phyloP scores from a whole-genome alignment of 106 monocot genomes.

The Vanilla planifolia region DNA sequence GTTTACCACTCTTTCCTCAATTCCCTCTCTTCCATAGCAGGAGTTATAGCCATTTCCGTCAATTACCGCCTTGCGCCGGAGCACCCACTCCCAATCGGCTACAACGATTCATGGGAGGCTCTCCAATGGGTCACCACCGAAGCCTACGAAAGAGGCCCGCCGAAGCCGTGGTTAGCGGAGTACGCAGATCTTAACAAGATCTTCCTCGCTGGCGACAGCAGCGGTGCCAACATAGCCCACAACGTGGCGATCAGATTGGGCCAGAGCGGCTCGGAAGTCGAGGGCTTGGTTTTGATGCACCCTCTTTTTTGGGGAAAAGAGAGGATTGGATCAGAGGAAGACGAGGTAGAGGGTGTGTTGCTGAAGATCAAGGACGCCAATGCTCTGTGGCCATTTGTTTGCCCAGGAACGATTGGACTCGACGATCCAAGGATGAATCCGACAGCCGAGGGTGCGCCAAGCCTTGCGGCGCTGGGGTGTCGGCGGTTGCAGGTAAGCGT shows the following conservation, averaged over 20 bases:
- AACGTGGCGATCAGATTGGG: slow-evolving; percentile 9
- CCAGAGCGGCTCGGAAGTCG: neutral
- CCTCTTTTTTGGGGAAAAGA: slow-evolving; percentile 4
- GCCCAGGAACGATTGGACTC: neutral
- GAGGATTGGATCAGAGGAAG: neutral
- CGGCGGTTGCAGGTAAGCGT: neutral
- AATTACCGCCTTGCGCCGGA: too few relatives aligned
- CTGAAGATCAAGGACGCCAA: neutral
- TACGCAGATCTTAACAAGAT: slow-evolving; percentile 23
- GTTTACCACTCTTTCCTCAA: too few relatives aligned
- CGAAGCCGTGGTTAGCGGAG: too few relatives aligned
- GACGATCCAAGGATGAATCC: neutral
- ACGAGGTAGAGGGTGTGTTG: neutral
- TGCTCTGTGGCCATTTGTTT: neutral
- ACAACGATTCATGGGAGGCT: too few relatives aligned
- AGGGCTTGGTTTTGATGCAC: neutral
- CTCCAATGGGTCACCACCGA: too few relatives aligned
- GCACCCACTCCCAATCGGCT: too few relatives aligned
- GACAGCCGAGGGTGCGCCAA: neutral
- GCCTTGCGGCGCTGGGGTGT: neutral
- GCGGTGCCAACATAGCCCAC: slow-evolving; percentile 29
- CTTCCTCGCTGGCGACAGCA: slow-evolving; percentile 45
- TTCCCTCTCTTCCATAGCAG: too few relatives aligned
- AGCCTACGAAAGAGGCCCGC: too few relatives aligned
- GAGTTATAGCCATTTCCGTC: too few relatives aligned